Evolutionary conservation across 176 grass and related monocot genomes (phyloP).

Genomic region (Pontederia crassipes): DNA sequence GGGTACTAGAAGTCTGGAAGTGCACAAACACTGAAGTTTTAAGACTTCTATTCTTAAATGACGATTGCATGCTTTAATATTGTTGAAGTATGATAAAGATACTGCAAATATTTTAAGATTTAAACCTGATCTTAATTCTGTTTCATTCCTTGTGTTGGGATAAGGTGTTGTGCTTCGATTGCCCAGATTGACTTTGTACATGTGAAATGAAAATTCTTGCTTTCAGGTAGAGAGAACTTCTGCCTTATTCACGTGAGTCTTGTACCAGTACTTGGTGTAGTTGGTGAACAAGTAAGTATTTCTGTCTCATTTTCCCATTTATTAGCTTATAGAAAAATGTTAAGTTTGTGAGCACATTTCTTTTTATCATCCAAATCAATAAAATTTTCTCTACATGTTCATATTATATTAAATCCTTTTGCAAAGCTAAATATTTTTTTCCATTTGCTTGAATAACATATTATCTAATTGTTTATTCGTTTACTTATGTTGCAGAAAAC

Average conservation of each 20-base stretch:
- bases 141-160: too few species aligned
- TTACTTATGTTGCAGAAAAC: constrained; percentile 67
- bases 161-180: too few species aligned
- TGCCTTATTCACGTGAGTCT: constrained; percentile 98
- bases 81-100: too few species aligned
- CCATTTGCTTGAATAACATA: neutral
- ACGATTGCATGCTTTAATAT: too few species aligned
- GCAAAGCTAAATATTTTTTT: constrained; percentile 3
- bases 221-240: constrained; percentile 89
- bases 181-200: neutral
- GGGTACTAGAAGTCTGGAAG: too few species aligned
- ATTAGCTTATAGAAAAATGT: constrained; percentile 1
- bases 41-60: too few species aligned
- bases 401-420: constrained; percentile 1
- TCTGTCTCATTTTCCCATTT: constrained; percentile 13
- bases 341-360: neutral
- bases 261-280: constrained; percentile 86
- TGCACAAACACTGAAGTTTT: too few species aligned
- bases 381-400: neutral
- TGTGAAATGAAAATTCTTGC: constrained; percentile 8
- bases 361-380: constrained; percentile 5
- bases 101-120: too few species aligned
- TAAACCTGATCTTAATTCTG: too few species aligned
- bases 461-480: neutral
- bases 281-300: constrained; percentile 94